Evolutionary conservation across 768 basidiomycete species (phyloP).

Genomic region (Leccinum disarticulatum): DNA sequence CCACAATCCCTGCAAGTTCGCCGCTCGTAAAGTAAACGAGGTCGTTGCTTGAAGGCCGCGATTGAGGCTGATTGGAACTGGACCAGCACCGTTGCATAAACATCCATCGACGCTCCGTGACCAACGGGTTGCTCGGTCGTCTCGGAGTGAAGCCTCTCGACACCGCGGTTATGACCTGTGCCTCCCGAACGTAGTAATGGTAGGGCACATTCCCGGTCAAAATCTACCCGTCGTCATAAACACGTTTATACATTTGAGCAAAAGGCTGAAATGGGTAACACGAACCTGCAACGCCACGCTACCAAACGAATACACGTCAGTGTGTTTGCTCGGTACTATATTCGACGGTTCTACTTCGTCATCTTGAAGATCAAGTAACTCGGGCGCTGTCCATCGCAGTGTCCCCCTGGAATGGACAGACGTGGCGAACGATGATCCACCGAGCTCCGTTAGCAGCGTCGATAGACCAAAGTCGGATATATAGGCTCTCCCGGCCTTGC

Average conservation of each 20-base stretch:
- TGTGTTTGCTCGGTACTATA: constrained; percentile 8
- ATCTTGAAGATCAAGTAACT: constrained; percentile 33
- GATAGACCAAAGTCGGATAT: constrained; percentile 48
- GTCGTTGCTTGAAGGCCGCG: constrained; percentile 33
- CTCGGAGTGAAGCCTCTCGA: constrained; percentile 14
- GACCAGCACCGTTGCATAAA: constrained; percentile 16
- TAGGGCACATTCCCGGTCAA: constrained; percentile 17
- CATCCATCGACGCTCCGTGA: constrained; percentile 14
- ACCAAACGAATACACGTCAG: constrained; percentile 22
- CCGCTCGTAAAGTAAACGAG: constrained; percentile 19
- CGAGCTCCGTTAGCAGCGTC: constrained; percentile 39
- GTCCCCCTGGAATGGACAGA: constrained; percentile 36
- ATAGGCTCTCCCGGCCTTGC: constrained; percentile 13
- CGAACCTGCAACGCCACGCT: constrained; percentile 33
- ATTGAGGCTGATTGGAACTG: constrained; percentile 23
- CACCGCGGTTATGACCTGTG: constrained; percentile 11
- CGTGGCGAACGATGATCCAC: constrained; percentile 34
- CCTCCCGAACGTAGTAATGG: constrained; percentile 11
- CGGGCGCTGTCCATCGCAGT: constrained; percentile 24
- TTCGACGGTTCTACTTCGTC: constrained; percentile 14
- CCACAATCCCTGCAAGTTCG: background rate
- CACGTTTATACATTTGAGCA: background rate
- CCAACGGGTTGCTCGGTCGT: constrained; percentile 2
- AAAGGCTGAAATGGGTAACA: background rate
- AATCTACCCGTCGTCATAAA: background rate